Percentiles rank a stretch among this genome's conserved stretches.
These are phyloP conservation scores for Stagonosporopsis vannaccii DNA, from an alignment of 2,329 filamentous ascomycete genomes.

Conservation along the genomic window DNA sequence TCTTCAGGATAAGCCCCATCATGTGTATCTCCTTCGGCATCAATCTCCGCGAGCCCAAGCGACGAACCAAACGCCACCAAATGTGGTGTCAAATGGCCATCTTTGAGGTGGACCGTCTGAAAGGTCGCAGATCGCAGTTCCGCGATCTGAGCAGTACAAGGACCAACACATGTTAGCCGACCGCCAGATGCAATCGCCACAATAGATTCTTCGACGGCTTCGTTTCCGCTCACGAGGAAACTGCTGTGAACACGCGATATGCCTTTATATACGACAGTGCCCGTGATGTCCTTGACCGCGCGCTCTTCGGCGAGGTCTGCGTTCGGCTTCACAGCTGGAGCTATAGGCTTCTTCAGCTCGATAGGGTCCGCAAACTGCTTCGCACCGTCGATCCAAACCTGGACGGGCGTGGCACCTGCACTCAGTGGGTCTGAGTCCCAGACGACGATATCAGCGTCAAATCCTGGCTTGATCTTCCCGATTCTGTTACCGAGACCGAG, in stretches of 20 bases:
- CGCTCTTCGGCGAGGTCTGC: constrained; percentile 46
- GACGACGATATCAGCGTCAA: constrained; percentile 54
- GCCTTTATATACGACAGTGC: constrained; percentile 3
- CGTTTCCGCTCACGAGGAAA: neutral
- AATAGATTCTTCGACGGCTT: neutral
- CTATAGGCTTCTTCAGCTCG: constrained; percentile 29
- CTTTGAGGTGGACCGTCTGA: constrained; percentile 24
- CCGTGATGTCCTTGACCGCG: constrained; percentile 15
- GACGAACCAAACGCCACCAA: constrained; percentile 68
- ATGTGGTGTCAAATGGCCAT: constrained; percentile 68
- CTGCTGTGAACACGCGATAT: neutral
- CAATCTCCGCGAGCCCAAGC: constrained; percentile 70
- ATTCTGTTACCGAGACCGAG: constrained; percentile 51
- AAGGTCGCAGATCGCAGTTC: neutral
- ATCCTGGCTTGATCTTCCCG: constrained; percentile 51
- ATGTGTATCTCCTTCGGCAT: constrained; percentile 60
- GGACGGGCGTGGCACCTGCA: constrained; percentile 50
- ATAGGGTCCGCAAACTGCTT: constrained; percentile 37
- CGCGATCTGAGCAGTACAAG: constrained; percentile 3
- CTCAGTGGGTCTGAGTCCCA: constrained; percentile 55
- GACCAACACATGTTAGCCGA: constrained; percentile 2
- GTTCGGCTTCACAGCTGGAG: constrained; percentile 51
- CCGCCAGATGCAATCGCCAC: constrained; percentile 7
- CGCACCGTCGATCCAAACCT: constrained; percentile 54
- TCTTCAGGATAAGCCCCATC: constrained; percentile 58